Conservation (phyloP, 805 yeast species). For the Metschnikowia henanensis region DNA sequence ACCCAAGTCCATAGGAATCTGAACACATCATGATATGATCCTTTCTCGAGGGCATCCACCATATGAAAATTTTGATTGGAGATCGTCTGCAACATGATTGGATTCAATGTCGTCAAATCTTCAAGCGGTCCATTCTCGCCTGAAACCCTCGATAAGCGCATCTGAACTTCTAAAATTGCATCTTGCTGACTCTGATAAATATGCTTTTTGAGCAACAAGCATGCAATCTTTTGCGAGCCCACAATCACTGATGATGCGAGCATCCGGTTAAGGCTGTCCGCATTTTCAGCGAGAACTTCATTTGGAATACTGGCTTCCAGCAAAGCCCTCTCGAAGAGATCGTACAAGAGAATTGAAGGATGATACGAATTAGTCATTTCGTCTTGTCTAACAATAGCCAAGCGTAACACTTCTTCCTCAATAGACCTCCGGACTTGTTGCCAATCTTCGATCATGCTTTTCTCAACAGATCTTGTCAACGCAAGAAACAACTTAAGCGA, state of each 20-base stretch:
- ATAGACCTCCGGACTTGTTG: slow-evolving; percentile 37
- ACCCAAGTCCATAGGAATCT: slow-evolving; percentile 69
- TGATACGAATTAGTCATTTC: slow-evolving; percentile 1
- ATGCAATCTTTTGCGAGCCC: slow-evolving; percentile 44
- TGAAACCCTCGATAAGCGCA: slow-evolving; percentile 39
- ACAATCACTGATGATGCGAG: slow-evolving; percentile 22
- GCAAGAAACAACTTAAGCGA: slow-evolving; percentile 45
- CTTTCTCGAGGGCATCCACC: slow-evolving; percentile 10
- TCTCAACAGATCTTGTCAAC: slow-evolving; percentile 19
- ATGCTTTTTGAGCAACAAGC: slow-evolving; percentile 36
- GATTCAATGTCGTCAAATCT: slow-evolving; percentile 32
- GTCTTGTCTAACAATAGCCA: slow-evolving; percentile 31
- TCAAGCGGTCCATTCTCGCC: not conserved
- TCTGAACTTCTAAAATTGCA: slow-evolving; percentile 59
- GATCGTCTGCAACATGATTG: slow-evolving; percentile 35
- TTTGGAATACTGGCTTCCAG: slow-evolving; percentile 28
- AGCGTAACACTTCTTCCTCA: slow-evolving; percentile 44
- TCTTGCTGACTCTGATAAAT: slow-evolving; percentile 55
- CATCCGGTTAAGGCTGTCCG: slow-evolving; percentile 36
- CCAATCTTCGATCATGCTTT: slow-evolving; percentile 18
- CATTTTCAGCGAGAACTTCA: slow-evolving; percentile 29
- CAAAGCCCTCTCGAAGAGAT: slow-evolving; percentile 25
- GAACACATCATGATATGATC: slow-evolving; percentile 21
- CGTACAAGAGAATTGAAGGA: slow-evolving; percentile 30
- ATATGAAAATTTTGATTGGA: slow-evolving; percentile 29